A percentile compares a stretch with the other conserved stretches of the same genome.
Conservation (phyloP, 2,329 filamentous ascomycete genomes). For the Neofusicoccum sp. region DNA sequence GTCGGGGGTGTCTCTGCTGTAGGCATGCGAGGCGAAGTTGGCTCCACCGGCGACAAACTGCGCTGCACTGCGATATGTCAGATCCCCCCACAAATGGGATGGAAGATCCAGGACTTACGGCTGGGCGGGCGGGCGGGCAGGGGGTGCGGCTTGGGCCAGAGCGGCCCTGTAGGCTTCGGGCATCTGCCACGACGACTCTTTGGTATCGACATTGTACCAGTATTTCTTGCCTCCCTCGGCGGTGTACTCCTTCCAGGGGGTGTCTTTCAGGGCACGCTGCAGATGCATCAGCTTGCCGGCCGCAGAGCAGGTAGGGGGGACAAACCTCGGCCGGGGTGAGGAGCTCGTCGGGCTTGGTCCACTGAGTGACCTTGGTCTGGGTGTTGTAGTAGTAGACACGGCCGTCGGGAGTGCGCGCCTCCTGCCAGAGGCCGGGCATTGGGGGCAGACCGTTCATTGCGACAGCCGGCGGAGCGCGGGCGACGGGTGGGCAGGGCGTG, state of each 20-base stretch:
- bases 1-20: constrained; percentile 30
- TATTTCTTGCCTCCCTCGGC: constrained; percentile 85
- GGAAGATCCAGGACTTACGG: constrained; percentile 45
- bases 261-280: constrained; percentile 74
- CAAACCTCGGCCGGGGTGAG: constrained; percentile 78
- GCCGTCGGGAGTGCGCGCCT: constrained; percentile 77
- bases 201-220: constrained; percentile 88
- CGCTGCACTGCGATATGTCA: constrained; percentile 36
- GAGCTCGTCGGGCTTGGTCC: constrained; percentile 88
- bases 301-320: constrained; percentile 18
- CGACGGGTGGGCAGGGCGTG: not conserved
- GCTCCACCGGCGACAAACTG: constrained; percentile 61
- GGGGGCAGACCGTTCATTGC: constrained; percentile 60
- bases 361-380: constrained; percentile 82
- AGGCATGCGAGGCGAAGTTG: constrained; percentile 35
- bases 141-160: constrained; percentile 56
- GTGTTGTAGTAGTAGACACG: constrained; percentile 89
- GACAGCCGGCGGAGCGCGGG: not conserved
- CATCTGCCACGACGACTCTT: constrained; percentile 93
- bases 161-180: constrained; percentile 78
- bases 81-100: not conserved
- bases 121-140: constrained; percentile 41
- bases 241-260: constrained; percentile 92
- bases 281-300: constrained; percentile 21
- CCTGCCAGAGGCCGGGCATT: constrained; percentile 67